A percentile compares a stretch with the other conserved stretches of the same genome.
These are phyloP conservation scores for Immersiella caudata DNA, from an alignment of 495 filamentous ascomycete genomes.

Conservation along the genomic window DNA sequence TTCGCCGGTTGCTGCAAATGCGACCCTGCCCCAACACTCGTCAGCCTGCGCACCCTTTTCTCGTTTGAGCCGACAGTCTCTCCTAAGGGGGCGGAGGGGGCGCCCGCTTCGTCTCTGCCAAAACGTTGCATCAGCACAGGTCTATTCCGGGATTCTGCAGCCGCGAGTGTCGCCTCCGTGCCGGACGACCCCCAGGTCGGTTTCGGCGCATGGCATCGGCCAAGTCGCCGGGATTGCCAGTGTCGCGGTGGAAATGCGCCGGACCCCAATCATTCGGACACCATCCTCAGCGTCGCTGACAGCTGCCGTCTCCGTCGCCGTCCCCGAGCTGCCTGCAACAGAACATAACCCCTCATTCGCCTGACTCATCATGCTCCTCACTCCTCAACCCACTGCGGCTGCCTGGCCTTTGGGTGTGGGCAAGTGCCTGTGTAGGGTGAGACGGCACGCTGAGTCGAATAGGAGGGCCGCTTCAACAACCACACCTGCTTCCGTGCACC, in stretches of 20 bases:
- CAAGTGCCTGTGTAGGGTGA: constrained; percentile 1
- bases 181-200: background rate
- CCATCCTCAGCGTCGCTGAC: background rate
- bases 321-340: background rate
- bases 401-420: constrained; percentile 1
- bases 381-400: background rate
- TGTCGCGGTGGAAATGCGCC: background rate
- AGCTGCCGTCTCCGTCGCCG: background rate
- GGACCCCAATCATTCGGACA: background rate
- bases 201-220: constrained; percentile 1
- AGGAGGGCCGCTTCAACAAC: background rate
- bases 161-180: constrained; percentile 7
- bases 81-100: background rate
- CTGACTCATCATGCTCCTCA: constrained; percentile 10
- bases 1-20: background rate
- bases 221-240: background rate
- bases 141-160: background rate
- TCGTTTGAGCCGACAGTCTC: constrained; percentile 4
- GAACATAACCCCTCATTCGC: background rate
- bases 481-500: background rate
- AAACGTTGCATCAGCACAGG: constrained; percentile 9
- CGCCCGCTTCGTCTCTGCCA: background rate
- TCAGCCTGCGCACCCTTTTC: background rate
- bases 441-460: background rate
- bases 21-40: background rate